Conservation (phyloP, 495 filamentous ascomycete genomes). For the Neurospora sublineolata region DNA sequence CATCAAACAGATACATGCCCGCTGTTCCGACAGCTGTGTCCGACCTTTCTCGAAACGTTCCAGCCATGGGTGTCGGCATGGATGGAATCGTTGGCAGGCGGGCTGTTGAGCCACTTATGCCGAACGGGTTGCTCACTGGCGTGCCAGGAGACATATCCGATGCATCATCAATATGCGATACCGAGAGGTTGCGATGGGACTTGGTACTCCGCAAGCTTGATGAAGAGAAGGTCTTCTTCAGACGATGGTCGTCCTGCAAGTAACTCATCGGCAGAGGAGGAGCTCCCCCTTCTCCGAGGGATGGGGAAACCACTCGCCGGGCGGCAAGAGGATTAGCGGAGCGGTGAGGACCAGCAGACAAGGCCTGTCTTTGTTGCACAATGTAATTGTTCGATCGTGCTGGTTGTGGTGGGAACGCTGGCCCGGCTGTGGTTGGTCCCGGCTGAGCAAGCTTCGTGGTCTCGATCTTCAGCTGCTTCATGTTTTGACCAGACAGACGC, state of each 20-base stretch:
- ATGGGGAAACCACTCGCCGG: constrained; percentile 23
- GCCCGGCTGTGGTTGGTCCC: constrained; percentile 28
- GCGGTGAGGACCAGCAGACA: constrained; percentile 28
- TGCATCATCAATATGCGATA: constrained; percentile 56
- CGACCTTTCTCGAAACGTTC: constrained; percentile 40
- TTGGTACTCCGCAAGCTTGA: constrained; percentile 61
- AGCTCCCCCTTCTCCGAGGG: constrained; percentile 15
- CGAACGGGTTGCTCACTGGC: constrained; percentile 53
- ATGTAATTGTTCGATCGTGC: constrained; percentile 28
- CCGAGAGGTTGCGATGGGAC: constrained; percentile 55
- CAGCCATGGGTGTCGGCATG: constrained; percentile 57
- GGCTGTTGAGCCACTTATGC: constrained; percentile 32
- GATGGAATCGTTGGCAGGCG: constrained; percentile 42
- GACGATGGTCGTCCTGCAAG: constrained; percentile 23
- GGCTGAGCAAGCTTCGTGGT: constrained; percentile 41
- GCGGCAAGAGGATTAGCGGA: constrained; percentile 17
- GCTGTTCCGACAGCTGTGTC: constrained; percentile 42
- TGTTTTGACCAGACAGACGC: constrained; percentile 67
- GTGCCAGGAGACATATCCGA: constrained; percentile 62
- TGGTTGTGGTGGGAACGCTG: constrained; percentile 33
- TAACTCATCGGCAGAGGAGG: constrained; percentile 20
- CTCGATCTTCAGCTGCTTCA: constrained; percentile 83
- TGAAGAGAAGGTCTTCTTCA: constrained; percentile 73
- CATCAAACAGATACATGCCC: constrained; percentile 76
- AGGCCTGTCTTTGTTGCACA: constrained; percentile 34